Base-by-base conservation (phyloP, 2,329 filamentous ascomycete species). In the Talaromyces sp. region DNA sequence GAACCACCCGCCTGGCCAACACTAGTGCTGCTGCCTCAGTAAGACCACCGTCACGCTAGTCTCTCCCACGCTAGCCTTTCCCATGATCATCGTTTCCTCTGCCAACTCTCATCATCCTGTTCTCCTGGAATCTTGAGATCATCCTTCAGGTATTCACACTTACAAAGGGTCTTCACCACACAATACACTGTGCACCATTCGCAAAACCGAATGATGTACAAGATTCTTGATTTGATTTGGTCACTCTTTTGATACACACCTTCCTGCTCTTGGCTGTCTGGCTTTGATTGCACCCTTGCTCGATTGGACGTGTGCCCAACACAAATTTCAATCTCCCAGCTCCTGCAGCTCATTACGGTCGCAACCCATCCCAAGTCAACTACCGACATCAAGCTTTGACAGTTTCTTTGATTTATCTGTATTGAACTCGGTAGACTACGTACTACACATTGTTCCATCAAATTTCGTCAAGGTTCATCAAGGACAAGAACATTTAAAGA, bases 81-180 rank as follows among this genome's bases (percentile, higher is more conserved):
- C 16, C 48, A 62, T 62, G 48, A 62, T 62, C 48, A 54, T 52
- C 47, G 35, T 27, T 48, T n/a, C 47, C 45, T 52, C 19, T 41
- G 60, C 60, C 48, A 62, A 43, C 47, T 52, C 47, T 14, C 54
- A 56, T 58, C 54, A 33, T 41, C 35, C 33, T 33, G n/a, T 27
- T 58, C 52, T 56, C 52, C 52, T 37, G 13, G 52, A 56, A 37
- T 56, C 35, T 31, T 31, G 27, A 31, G 27, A 31, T 16, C 13
- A 24, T 48, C 22, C 13, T 52, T 31, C 3, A 33, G 27, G 13
- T 6, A 31, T 22, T 31, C 16, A 11, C 50, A 6, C 16, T 11
- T 3, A 16, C 31, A 33, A 16, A 14, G 31, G 19, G 48, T 54
- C n/a, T 8, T 33, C 50, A 19, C 31, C 37, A 16, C n/a, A 14